Conservation (phyloP, 2,329 filamentous ascomycete species). For the Cercospora sojina region DNA sequence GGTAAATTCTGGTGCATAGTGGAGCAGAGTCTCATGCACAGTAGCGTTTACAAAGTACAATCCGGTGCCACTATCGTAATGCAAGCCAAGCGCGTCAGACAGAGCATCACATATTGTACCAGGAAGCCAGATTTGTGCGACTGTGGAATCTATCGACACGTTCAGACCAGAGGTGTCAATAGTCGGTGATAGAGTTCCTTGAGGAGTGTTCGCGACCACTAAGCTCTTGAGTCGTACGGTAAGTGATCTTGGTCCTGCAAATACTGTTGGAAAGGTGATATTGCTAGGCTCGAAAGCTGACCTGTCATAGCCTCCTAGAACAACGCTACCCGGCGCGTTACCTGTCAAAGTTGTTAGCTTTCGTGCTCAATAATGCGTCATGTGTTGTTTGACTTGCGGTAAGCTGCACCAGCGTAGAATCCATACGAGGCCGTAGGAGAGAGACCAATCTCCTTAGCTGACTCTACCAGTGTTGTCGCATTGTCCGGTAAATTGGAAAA, state of each 20-base stretch:
- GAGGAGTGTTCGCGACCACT: slow-evolving; percentile 1
- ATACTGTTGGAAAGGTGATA: slow-evolving; percentile 32
- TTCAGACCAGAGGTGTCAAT: neutral
- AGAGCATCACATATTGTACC: slow-evolving; percentile 41
- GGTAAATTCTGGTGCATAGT: slow-evolving; percentile 40
- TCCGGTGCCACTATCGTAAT: slow-evolving; percentile 40
- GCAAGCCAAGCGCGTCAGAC: slow-evolving; percentile 41
- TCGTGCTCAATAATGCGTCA: neutral
- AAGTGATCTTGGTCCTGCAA: neutral
- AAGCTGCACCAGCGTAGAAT: slow-evolving; percentile 15
- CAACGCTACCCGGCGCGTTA: slow-evolving; percentile 15
- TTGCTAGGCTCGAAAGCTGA: slow-evolving; percentile 36
- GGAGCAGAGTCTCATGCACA: slow-evolving; percentile 36
- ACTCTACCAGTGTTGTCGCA: neutral
- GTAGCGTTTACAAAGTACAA: slow-evolving; percentile 44
- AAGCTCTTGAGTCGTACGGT: slow-evolving; percentile 3
- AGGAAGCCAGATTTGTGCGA: slow-evolving; percentile 45
- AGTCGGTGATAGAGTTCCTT: neutral
- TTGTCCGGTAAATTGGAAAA: slow-evolving; percentile 19
- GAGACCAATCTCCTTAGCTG: neutral
- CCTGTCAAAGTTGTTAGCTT: neutral
- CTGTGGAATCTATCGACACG: slow-evolving; percentile 40
- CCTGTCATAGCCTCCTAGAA: slow-evolving; percentile 45
- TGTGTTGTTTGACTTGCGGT: neutral
- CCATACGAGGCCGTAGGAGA: slow-evolving; percentile 14